Conservation (phyloP, 1,284 basidiomycete species). For the Naganishia liquefaciens region DNA sequence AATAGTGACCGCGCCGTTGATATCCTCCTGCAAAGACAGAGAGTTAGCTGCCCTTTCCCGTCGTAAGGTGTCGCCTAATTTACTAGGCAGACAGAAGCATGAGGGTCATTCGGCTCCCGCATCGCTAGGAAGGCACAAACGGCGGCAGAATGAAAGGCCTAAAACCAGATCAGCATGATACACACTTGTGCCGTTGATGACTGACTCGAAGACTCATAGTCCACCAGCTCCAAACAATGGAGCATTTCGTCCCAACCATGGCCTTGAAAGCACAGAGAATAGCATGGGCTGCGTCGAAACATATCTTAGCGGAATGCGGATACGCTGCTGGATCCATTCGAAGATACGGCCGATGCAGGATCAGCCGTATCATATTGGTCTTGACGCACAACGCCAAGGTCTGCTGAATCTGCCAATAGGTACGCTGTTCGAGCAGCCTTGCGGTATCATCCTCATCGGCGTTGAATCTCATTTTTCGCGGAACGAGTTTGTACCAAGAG, state of each 20-base stretch:
- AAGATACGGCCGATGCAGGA: conserved; percentile 53
- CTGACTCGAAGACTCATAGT: conserved; percentile 45
- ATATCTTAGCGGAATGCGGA: conserved; percentile 50
- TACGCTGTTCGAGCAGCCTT: conserved; percentile 35
- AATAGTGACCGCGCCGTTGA: conserved; percentile 47
- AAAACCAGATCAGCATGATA: conserved; percentile 6
- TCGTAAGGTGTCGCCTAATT: conserved; percentile 17
- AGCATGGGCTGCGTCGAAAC: conserved; percentile 46
- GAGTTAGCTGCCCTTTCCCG: background rate
- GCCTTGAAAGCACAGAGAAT: conserved; percentile 47
- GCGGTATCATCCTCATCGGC: conserved; percentile 43
- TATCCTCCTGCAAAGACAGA: conserved; percentile 39
- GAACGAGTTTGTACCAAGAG: conserved; percentile 49
- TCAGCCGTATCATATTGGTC: conserved; percentile 52
- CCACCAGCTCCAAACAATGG: conserved; percentile 51
- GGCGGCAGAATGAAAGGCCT: conserved; percentile 53
- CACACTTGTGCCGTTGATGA: background rate
- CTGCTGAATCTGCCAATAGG: conserved; percentile 44
- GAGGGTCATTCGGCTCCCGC: conserved; percentile 46
- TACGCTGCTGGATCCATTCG: conserved; percentile 51
- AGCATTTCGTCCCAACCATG: conserved; percentile 44
- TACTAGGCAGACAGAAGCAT: conserved; percentile 48
- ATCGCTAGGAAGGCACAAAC: conserved; percentile 53
- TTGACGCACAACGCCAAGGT: conserved; percentile 50
- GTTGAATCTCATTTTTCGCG: conserved; percentile 48